Conservation (phyloP, 768 basidiomycete genomes). For the Plicaturopsis crispa region DNA sequence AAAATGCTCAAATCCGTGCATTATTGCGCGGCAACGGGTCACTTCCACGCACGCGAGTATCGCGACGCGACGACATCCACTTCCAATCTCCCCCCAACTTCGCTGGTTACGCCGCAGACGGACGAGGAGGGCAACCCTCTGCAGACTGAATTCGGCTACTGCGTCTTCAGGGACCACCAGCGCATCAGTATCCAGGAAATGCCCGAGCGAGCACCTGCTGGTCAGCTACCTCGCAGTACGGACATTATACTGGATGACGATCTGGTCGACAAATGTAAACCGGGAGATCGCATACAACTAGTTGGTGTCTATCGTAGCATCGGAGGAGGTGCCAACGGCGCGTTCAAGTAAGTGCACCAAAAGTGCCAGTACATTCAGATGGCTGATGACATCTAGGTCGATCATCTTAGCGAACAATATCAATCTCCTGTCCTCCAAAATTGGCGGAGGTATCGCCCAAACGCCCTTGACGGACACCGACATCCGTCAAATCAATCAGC, state of each 20-base stretch:
- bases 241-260: constrained; percentile 97
- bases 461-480: constrained; percentile 88
- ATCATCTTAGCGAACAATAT: constrained; percentile 92
- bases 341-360: constrained; percentile 73
- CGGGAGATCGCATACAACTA: constrained; percentile 94
- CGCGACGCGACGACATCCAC: constrained; percentile 88
- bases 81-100: constrained; percentile 78
- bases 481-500: constrained; percentile 92
- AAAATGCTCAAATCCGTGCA: constrained; percentile 98
- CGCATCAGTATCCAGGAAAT: constrained; percentile 98
- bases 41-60: constrained; percentile 85
- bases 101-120: constrained; percentile 81
- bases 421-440: constrained; percentile 89
- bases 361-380: constrained; percentile 8
- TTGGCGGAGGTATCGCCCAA: constrained; percentile 92
- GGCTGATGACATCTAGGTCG: constrained; percentile 55
- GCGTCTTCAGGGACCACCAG: constrained; percentile 93
- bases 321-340: constrained; percentile 82
- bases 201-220: constrained; percentile 97
- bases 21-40: constrained; percentile 81
- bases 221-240: constrained; percentile 91
- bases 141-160: constrained; percentile 88
- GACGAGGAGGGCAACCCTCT: constrained; percentile 86
- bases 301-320: constrained; percentile 93
- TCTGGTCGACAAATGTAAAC: constrained; percentile 94